Evolutionary conservation across 2,329 filamentous ascomycete species (phyloP).

Genomic region (Hymenoscyphus salicellus): DNA sequence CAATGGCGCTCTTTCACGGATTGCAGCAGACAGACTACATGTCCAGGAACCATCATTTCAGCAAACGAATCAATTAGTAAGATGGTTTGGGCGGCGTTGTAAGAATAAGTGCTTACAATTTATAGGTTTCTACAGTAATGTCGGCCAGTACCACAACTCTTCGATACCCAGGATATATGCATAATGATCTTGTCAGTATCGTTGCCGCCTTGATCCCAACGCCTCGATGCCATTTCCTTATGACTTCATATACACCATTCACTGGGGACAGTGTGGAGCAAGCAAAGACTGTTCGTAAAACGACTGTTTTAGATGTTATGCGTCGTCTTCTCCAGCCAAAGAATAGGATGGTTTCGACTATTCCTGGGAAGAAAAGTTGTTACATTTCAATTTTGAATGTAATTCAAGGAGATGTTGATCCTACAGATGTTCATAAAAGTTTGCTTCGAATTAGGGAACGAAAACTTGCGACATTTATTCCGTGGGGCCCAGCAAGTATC

Average conservation of each 20-base stretch:
- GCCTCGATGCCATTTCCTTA: conserved; percentile 94
- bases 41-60: conserved; percentile 94
- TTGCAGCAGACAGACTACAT: conserved; percentile 90
- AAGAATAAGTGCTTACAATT: conserved; percentile 17
- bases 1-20: conserved; percentile 88
- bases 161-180: conserved; percentile 98
- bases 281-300: conserved; percentile 96
- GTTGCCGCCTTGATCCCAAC: conserved; percentile 94
- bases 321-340: conserved; percentile 91
- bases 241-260: conserved; percentile 97
- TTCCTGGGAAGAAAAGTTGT: conserved; percentile 93
- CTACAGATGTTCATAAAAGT: conserved; percentile 98
- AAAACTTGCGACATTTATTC: conserved; percentile 91
- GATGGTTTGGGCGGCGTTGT: conserved; percentile 20
- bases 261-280: conserved; percentile 95
- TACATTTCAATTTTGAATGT: conserved; percentile 99
- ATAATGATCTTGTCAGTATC: conserved; percentile 97
- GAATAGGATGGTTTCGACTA: conserved; percentile 98
- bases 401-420: conserved; percentile 97
- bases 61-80: conserved; percentile 91
- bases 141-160: conserved; percentile 95
- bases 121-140: conserved; percentile 91
- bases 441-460: conserved; percentile 92
- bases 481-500: conserved; percentile 96
- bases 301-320: conserved; percentile 97